A percentile compares a stretch with the other conserved stretches of the same genome.
Conservation (phyloP, 441 rosid genomes). For the Aquilaria agallochum region DNA sequence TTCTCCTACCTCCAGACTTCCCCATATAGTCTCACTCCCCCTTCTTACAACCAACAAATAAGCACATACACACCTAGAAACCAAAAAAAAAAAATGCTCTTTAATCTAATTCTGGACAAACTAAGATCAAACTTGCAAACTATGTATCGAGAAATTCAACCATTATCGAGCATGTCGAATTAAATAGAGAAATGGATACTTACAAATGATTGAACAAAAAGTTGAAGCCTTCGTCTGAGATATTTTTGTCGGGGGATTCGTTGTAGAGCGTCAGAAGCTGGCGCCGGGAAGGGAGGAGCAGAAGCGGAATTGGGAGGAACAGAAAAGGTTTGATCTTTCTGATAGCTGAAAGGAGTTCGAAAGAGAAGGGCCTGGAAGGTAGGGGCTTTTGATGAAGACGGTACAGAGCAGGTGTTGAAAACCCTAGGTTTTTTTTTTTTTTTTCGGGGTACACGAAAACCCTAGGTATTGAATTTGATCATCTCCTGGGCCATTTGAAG, state of each 20-base stretch:
- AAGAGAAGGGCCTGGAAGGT: too few relatives aligned
- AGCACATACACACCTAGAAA: background rate
- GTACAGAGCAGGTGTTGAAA: too few relatives aligned
- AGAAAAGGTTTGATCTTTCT: too few relatives aligned
- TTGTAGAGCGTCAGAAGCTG: too few relatives aligned
- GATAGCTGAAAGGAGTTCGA: too few relatives aligned
- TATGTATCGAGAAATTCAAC: background rate
- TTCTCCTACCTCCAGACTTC: constrained; percentile 82
- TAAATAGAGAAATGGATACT: background rate
- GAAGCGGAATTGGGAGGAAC: too few relatives aligned
- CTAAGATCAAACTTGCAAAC: background rate
- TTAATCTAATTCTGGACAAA: background rate
- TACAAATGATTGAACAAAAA: constrained; percentile 5
- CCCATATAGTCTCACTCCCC: constrained; percentile 41
- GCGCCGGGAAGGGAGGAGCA: too few relatives aligned
- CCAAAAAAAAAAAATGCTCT: background rate
- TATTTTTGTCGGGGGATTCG: background rate
- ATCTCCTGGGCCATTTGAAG: too few relatives aligned
- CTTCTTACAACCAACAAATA: background rate
- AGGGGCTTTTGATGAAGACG: too few relatives aligned
- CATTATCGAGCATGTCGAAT: background rate
- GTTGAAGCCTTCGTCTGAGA: constrained; percentile 5
- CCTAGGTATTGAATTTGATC: too few relatives aligned
- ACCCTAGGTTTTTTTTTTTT: too few relatives aligned
- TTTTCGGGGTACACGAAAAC: too few relatives aligned